Conservation (phyloP, 2,329 filamentous ascomycete species). For the Aspergillus ruber region DNA sequence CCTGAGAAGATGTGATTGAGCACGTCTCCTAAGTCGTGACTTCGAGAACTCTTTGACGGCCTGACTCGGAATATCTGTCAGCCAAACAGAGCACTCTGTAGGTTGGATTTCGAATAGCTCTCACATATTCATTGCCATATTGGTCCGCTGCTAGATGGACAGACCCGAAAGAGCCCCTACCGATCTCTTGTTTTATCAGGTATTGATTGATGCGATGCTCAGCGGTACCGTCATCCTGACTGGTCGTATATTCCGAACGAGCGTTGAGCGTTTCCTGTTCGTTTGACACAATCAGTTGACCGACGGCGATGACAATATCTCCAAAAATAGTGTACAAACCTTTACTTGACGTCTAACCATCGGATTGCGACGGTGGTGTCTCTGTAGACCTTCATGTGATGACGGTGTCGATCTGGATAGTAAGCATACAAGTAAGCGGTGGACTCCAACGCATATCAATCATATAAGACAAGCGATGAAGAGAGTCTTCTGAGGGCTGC, state of each 20-base stretch:
- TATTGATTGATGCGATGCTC: slow-evolving; percentile 94
- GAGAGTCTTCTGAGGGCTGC: no score
- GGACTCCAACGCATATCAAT: background rate
- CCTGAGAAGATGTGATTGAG: slow-evolving; percentile 79
- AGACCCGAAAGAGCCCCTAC: slow-evolving; percentile 89
- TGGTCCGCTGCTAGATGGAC: slow-evolving; percentile 88
- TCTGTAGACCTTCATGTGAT: slow-evolving; percentile 53
- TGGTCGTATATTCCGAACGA: slow-evolving; percentile 76
- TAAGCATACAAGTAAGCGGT: background rate
- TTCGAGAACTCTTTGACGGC: slow-evolving; percentile 98
- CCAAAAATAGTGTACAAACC: slow-evolving; percentile 30
- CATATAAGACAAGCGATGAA: no score
- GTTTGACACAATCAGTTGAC: slow-evolving; percentile 8
- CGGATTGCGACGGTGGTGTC: slow-evolving; percentile 58
- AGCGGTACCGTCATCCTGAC: slow-evolving; percentile 71
- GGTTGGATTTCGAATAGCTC: slow-evolving; percentile 22
- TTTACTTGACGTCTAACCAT: slow-evolving; percentile 59
- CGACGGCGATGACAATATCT: background rate
- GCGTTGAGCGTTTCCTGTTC: slow-evolving; percentile 83
- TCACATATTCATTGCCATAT: slow-evolving; percentile 86
- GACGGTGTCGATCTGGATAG: slow-evolving; percentile 48
- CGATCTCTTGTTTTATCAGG: slow-evolving; percentile 87
- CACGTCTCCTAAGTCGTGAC: slow-evolving; percentile 76
- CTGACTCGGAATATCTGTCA: slow-evolving; percentile 39
- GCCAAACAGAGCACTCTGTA: background rate